A percentile compares a stretch with the other conserved stretches of the same genome.
Conservation (phyloP, 169 alveolate species). For the Plasmodium knowlesi region DNA sequence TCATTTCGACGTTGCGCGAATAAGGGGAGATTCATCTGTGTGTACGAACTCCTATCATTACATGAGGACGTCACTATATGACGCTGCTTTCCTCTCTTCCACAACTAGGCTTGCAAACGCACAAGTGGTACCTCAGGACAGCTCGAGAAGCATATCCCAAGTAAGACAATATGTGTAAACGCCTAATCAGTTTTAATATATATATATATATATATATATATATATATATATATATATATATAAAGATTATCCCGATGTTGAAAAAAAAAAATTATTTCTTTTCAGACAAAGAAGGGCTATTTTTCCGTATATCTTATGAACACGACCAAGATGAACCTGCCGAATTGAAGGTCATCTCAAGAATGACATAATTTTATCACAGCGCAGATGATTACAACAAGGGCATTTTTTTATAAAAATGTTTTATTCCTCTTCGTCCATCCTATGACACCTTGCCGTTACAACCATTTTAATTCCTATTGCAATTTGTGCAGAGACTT, state of each 20-base stretch:
- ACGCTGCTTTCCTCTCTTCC: neutral
- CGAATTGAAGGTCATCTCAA: neutral
- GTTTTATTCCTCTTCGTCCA: neutral
- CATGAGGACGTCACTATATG: neutral
- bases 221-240: neutral
- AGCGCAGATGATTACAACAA: neutral
- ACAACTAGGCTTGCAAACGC: slow-evolving; percentile 71
- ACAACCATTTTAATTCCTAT: neutral
- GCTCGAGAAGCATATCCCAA: slow-evolving; percentile 73
- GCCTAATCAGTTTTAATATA: slow-evolving; percentile 66
- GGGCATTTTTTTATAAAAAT: neutral
- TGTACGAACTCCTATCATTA: neutral
- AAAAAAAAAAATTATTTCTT: slow-evolving; percentile 43
- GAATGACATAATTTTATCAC: neutral
- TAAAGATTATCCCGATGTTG: neutral
- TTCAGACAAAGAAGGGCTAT: slow-evolving; percentile 20
- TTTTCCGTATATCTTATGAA: slow-evolving; percentile 44
- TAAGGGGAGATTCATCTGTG: neutral
- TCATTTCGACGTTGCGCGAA: neutral
- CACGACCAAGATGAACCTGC: neutral
- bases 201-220: slow-evolving; percentile 10
- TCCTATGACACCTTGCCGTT: neutral
- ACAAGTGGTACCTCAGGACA: slow-evolving; percentile 76
- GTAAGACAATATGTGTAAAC: slow-evolving; percentile 71
- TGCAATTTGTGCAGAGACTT: neutral